Conservation (phyloP, 768 basidiomycete genomes). For the Solioccasus polychromus region DNA sequence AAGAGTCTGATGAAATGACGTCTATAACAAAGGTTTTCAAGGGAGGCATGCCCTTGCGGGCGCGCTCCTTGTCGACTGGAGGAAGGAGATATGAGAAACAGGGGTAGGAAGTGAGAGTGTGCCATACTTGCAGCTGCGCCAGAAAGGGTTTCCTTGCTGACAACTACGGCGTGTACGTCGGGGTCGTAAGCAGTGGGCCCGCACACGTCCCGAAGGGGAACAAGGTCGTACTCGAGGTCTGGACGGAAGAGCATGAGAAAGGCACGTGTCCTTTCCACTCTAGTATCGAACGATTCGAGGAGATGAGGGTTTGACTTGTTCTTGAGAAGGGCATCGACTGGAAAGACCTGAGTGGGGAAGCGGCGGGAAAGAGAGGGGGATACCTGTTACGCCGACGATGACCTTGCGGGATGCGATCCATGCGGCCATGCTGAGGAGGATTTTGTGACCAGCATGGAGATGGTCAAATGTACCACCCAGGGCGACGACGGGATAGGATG, state of each 20-base stretch:
- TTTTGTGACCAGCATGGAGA: conserved; percentile 95
- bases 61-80: conserved; percentile 63
- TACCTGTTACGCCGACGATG: conserved; percentile 88
- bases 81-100: background rate
- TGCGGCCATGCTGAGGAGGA: conserved; percentile 88
- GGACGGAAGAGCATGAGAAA: conserved; percentile 76
- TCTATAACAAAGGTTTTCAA: conserved; percentile 79
- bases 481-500: conserved; percentile 64
- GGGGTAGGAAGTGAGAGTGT: conserved; percentile 7
- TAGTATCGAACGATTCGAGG: conserved; percentile 56
- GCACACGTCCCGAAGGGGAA: conserved; percentile 79
- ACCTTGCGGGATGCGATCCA: conserved; percentile 78
- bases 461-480: conserved; percentile 98
- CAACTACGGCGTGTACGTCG: conserved; percentile 88
- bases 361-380: conserved; percentile 16
- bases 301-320: conserved; percentile 70
- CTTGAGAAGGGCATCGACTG: conserved; percentile 67
- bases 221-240: conserved; percentile 60
- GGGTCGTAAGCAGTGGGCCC: conserved; percentile 89
- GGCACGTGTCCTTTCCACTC: conserved; percentile 54
- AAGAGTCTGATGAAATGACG: conserved; percentile 73
- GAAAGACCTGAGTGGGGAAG: conserved; percentile 12
- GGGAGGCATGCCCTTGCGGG: conserved; percentile 51
- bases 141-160: conserved; percentile 81
- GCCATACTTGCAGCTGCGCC: conserved; percentile 70